A percentile compares a stretch with the other conserved stretches of the same genome.
Evolutionary conservation across 805 yeast species (phyloP).

Genomic region (Zygosaccharomyces rouxii): DNA sequence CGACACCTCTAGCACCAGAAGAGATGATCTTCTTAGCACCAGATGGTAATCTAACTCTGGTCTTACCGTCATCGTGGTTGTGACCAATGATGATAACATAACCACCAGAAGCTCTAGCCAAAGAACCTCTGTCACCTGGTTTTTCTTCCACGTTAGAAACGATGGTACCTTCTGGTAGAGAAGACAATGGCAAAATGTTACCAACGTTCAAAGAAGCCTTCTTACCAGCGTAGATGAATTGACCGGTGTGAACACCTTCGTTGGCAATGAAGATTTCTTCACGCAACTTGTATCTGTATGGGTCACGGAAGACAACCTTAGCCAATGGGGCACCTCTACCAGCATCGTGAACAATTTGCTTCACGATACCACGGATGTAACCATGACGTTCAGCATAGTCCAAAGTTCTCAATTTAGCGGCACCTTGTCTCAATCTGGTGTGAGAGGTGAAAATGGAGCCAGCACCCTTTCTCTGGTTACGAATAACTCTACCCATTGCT

Average conservation of each 20-base stretch:
- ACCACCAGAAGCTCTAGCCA: constrained; percentile 99
- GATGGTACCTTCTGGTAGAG: constrained; percentile 99
- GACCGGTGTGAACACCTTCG: constrained; percentile 99
- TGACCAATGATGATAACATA: constrained; percentile 98
- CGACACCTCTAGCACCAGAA: constrained; percentile 98
- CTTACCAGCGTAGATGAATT: constrained; percentile 98
- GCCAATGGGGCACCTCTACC: constrained; percentile 99
- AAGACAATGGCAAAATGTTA: constrained; percentile 93
- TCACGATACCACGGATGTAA: constrained; percentile 98
- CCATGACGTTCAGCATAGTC: constrained; percentile 99
- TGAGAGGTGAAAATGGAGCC: constrained; percentile 99
- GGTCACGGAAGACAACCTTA: constrained; percentile 98
- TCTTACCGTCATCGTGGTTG: constrained; percentile 98
- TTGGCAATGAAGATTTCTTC: constrained; percentile 98
- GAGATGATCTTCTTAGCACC: constrained; percentile 97
- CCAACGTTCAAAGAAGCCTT: constrained; percentile 96
- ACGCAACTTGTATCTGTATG: constrained; percentile 96
- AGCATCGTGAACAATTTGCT: constrained; percentile 98
- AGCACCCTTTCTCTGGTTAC: constrained; percentile 99
- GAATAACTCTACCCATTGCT: constrained; percentile 83
- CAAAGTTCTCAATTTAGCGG: constrained; percentile 98
- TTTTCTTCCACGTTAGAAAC: constrained; percentile 97
- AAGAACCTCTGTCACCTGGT: constrained; percentile 99
- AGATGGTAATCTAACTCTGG: constrained; percentile 98
- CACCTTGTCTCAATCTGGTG: constrained; percentile 99